These are phyloP conservation scores for Penicillium sp. DNA, from an alignment of 2,329 filamentous ascomycete species.

Conservation along the genomic window DNA sequence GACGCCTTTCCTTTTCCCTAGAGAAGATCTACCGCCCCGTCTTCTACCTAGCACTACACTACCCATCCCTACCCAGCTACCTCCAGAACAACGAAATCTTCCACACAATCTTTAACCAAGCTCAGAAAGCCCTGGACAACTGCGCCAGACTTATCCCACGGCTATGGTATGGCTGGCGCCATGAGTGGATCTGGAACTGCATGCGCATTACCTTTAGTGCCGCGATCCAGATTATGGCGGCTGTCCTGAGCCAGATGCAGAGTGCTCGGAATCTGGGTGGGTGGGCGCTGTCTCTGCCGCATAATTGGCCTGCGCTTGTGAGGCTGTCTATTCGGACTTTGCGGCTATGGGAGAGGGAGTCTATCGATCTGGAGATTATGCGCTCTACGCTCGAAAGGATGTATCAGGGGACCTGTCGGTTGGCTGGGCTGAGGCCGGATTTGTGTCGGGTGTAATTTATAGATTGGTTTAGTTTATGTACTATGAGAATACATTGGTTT, in stretches of 20 bases:
- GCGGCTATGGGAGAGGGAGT: slow-evolving; percentile 15
- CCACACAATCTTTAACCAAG: slow-evolving; percentile 10
- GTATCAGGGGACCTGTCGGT: slow-evolving; percentile 20
- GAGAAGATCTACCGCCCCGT: slow-evolving; percentile 22
- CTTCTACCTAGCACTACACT: slow-evolving; percentile 22
- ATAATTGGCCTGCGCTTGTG: slow-evolving; percentile 19
- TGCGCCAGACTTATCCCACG: slow-evolving; percentile 17
- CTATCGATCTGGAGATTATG: slow-evolving; percentile 21
- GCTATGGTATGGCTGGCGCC: slow-evolving; percentile 20
- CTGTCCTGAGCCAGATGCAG: slow-evolving; percentile 14
- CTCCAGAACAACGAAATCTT: slow-evolving; percentile 8
- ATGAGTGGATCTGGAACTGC: slow-evolving; percentile 22
- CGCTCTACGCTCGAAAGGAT: slow-evolving; percentile 18
- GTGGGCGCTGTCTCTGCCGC: slow-evolving; percentile 11
- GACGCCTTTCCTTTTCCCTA: slow-evolving; percentile 12
- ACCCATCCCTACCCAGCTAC: slow-evolving; percentile 15
- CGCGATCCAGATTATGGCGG: slow-evolving; percentile 18
- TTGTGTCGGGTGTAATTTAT: slow-evolving; percentile 2
- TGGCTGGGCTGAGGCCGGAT: slow-evolving; percentile 15
- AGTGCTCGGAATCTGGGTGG: background rate
- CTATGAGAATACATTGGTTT: too few species aligned
- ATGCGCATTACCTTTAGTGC: slow-evolving; percentile 16
- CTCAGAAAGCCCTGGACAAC: slow-evolving; percentile 19
- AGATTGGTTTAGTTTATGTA: background rate
- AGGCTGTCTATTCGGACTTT: slow-evolving; percentile 18